Evolutionary conservation across 192 early-diverging fungal species (phyloP).

Genomic region (Geranomyces variabilis): DNA sequence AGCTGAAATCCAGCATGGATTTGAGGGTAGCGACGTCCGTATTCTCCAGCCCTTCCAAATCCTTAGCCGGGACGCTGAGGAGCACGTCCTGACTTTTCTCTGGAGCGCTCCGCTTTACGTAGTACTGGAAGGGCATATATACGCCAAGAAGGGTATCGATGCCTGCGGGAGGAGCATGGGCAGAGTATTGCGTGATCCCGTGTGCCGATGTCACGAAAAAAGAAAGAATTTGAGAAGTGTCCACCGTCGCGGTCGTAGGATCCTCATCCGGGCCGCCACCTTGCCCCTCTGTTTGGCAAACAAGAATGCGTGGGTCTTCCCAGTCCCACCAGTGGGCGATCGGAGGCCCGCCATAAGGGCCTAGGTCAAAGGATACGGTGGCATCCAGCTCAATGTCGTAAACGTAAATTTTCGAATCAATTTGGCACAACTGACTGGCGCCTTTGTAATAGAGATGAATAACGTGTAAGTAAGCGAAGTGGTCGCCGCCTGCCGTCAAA

Average conservation of each 20-base stretch:
- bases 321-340: slow-evolving; percentile 42
- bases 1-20: slow-evolving; percentile 55
- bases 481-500: too few relatives aligned
- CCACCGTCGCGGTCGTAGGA: too few relatives aligned
- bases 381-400: slow-evolving; percentile 41
- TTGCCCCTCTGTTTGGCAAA: slow-evolving; percentile 37
- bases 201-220: slow-evolving; percentile 48
- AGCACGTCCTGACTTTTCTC: slow-evolving; percentile 14
- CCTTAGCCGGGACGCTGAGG: slow-evolving; percentile 25
- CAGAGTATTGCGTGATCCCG: slow-evolving; percentile 46
- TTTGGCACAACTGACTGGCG: slow-evolving; percentile 12
- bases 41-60: slow-evolving; percentile 46
- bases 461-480: too few relatives aligned
- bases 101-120: slow-evolving; percentile 28
- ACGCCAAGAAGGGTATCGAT: slow-evolving; percentile 39
- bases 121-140: slow-evolving; percentile 48
- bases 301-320: slow-evolving; percentile 44
- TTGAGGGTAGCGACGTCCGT: slow-evolving; percentile 36
- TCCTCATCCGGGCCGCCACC: neutral
- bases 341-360: neutral
- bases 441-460: too few relatives aligned
- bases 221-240: slow-evolving; percentile 38
- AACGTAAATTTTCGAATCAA: slow-evolving; percentile 26
- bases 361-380: slow-evolving; percentile 31
- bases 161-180: slow-evolving; percentile 13